Conservation (phyloP, 2,329 filamentous ascomycete species). For the Stromatinia cepivora region DNA sequence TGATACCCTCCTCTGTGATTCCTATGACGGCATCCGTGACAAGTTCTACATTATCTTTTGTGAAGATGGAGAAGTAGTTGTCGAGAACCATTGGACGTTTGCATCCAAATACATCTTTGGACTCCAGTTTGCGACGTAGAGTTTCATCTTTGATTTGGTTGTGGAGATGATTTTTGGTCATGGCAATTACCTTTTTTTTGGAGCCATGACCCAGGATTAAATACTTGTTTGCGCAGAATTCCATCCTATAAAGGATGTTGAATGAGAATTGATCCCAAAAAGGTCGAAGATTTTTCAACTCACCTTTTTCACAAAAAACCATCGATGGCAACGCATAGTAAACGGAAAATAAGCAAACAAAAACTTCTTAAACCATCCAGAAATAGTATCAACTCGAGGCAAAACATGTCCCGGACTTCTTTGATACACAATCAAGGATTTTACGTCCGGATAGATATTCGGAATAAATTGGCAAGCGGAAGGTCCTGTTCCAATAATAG, state of each 20-base stretch:
- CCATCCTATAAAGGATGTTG: not conserved
- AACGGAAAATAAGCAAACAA: not conserved
- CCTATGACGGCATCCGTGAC: constrained; percentile 1
- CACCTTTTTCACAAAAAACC: not conserved
- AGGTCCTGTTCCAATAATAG: constrained; percentile 6
- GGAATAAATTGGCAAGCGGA: constrained; percentile 13
- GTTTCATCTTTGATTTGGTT: not conserved
- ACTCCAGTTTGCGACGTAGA: not conserved
- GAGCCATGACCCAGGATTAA: not conserved
- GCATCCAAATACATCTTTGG: constrained; percentile 10
- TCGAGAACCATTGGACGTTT: not conserved
- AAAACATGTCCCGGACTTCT: constrained; percentile 10
- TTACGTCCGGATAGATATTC: not conserved
- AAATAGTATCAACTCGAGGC: not conserved
- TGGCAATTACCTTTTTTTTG: not conserved
- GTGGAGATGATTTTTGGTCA: not conserved
- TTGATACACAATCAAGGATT: constrained; percentile 7
- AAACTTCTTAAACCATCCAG: not conserved
- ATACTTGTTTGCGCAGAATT: not conserved
- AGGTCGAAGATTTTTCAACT: not conserved
- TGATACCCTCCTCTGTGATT: not conserved
- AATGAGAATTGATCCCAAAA: not conserved
- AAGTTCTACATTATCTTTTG: constrained; percentile 12
- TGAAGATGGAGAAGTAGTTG: constrained; percentile 11
- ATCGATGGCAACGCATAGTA: not conserved